Conservation (phyloP, 495 filamentous ascomycete species). For the Talaromyces trachyspermus region DNA sequence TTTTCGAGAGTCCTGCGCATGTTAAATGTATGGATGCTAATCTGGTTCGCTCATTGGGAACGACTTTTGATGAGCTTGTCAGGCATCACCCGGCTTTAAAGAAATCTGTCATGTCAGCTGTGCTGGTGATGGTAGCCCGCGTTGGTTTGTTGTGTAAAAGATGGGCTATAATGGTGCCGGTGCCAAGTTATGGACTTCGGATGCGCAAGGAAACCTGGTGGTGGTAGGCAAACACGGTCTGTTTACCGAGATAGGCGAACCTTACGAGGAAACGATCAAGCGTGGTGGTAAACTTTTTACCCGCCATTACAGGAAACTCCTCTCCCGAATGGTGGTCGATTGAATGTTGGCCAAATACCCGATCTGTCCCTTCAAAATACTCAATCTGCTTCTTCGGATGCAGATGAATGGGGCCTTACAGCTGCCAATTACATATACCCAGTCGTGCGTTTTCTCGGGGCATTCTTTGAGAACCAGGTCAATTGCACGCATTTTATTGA, state of each 20-base stretch:
- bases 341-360: slow-evolving; percentile 27
- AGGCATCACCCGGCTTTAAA: slow-evolving; percentile 86
- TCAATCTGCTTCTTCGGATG: slow-evolving; percentile 37
- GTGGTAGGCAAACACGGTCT: slow-evolving; percentile 27
- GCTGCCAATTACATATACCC: slow-evolving; percentile 65
- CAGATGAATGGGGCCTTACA: slow-evolving; percentile 41
- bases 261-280: slow-evolving; percentile 22
- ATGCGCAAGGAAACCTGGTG: slow-evolving; percentile 25
- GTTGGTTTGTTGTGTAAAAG: slow-evolving; percentile 61
- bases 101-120: slow-evolving; percentile 65
- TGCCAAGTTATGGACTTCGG: slow-evolving; percentile 66
- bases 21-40: slow-evolving; percentile 76
- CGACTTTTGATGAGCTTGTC: slow-evolving; percentile 86
- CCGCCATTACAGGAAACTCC: slow-evolving; percentile 20
- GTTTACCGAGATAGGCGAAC: slow-evolving; percentile 27
- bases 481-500: slow-evolving; percentile 71
- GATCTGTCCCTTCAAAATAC: slow-evolving; percentile 21
- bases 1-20: slow-evolving; percentile 88
- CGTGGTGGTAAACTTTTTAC: slow-evolving; percentile 22
- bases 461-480: slow-evolving; percentile 68
- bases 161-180: slow-evolving; percentile 67
- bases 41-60: slow-evolving; percentile 54
- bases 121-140: slow-evolving; percentile 76
- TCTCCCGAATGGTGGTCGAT: slow-evolving; percentile 33
- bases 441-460: slow-evolving; percentile 64